These are phyloP conservation scores for Termitomyces sp. DNA, from an alignment of 768 basidiomycete genomes.

Conservation along the genomic window DNA sequence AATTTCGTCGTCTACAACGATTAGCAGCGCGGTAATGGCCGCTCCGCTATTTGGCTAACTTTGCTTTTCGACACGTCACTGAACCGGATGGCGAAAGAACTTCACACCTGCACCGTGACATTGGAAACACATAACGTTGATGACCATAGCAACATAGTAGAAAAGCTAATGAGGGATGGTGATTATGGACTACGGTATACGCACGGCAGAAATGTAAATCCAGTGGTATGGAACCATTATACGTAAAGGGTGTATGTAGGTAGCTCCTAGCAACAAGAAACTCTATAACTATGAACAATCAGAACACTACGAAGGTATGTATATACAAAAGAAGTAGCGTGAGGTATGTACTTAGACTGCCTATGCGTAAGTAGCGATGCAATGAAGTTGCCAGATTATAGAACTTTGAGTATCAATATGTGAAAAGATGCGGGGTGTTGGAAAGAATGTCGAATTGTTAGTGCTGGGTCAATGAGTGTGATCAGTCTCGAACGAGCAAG, in stretches of 20 bases:
- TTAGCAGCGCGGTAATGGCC: conserved; percentile 2
- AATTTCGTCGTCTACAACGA: conserved; percentile 7
- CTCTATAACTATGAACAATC: conserved; percentile 13
- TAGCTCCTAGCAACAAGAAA: conserved; percentile 8
- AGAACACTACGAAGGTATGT: conserved; percentile 12
- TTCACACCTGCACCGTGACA: neutral
- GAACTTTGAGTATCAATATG: neutral
- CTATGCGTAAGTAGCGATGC: conserved; percentile 15
- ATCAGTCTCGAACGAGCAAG: conserved; percentile 5
- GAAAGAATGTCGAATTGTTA: conserved; percentile 15
- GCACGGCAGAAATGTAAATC: neutral
- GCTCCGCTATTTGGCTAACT: conserved; percentile 34
- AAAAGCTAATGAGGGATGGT: no score
- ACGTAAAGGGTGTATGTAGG: conserved; percentile 7
- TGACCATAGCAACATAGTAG: no score
- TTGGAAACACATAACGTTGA: no score
- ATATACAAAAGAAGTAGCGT: conserved; percentile 15
- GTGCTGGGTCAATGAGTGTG: conserved; percentile 20
- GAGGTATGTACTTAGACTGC: conserved; percentile 10
- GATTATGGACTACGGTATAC: conserved; percentile 5
- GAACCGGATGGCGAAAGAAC: neutral
- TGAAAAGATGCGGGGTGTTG: conserved; percentile 14
- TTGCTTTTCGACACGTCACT: conserved; percentile 36
- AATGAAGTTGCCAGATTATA: neutral
- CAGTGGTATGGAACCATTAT: neutral